Percentiles rank a stretch among this genome's conserved stretches.
Evolutionary conservation across 495 filamentous ascomycete species (phyloP).

Genomic region (Penicillium malachiteum): DNA sequence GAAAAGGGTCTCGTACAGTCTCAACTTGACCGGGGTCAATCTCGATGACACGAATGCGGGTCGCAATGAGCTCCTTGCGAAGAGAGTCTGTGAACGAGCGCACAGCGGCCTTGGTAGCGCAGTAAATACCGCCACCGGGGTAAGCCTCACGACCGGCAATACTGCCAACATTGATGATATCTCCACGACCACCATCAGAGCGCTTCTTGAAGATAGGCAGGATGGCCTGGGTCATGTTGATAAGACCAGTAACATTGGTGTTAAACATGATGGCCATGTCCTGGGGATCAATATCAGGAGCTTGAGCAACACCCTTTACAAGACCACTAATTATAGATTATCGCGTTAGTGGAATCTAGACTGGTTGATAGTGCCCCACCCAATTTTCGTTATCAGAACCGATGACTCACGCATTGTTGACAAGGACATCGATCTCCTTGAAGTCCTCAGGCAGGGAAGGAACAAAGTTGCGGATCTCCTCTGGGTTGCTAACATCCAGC

Average conservation of each 20-base stretch:
- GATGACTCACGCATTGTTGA: constrained; percentile 89
- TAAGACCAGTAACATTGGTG: constrained; percentile 91
- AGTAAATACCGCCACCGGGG: constrained; percentile 90
- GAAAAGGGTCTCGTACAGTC: constrained; percentile 53
- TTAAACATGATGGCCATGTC: constrained; percentile 87
- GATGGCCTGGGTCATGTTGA: constrained; percentile 95
- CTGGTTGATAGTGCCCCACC: not conserved
- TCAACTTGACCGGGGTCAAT: constrained; percentile 96
- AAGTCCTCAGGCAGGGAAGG: constrained; percentile 74
- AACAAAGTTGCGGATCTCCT: constrained; percentile 75
- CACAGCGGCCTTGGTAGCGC: constrained; percentile 92
- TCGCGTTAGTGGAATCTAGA: constrained; percentile 8
- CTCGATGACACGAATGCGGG: constrained; percentile 85
- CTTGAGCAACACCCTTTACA: constrained; percentile 83
- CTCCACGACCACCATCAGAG: constrained; percentile 74
- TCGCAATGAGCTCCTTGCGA: constrained; percentile 83
- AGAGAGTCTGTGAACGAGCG: constrained; percentile 85
- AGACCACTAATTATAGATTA: constrained; percentile 57
- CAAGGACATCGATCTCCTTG: constrained; percentile 81
- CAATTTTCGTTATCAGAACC: not conserved
- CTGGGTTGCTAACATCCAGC: constrained; percentile 82
- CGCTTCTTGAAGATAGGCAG: constrained; percentile 82
- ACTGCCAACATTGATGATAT: constrained; percentile 96
- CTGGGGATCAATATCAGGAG: constrained; percentile 75
- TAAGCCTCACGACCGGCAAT: constrained; percentile 93